phyloP scores from a whole-genome alignment of 2,329 filamentous ascomycete species.

The Rasamsonia emersonii region DNA sequence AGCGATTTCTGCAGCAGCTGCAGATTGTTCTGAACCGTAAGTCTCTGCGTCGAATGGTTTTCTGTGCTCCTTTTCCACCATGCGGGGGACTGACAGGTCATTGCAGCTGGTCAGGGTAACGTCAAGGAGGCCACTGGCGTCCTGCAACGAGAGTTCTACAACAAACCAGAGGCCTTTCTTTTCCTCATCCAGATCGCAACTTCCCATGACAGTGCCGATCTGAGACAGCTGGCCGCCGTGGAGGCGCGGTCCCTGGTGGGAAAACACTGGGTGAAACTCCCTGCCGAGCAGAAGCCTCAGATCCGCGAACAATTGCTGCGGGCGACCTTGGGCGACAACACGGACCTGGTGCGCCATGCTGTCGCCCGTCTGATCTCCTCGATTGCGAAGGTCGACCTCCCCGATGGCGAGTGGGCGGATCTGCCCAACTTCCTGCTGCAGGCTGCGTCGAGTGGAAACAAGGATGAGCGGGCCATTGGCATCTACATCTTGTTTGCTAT shows the following conservation, averaged over 20 bases:
- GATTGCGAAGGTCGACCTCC: conserved; percentile 77
- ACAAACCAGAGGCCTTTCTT: conserved; percentile 71
- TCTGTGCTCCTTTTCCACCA: conserved; percentile 5
- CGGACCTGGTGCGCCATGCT: conserved; percentile 71
- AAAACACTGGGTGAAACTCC: conserved; percentile 76
- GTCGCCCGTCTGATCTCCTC: conserved; percentile 79
- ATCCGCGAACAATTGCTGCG: conserved; percentile 78
- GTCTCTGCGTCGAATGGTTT: conserved; percentile 29
- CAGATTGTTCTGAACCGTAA: conserved; percentile 80
- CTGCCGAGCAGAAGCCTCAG: conserved; percentile 66
- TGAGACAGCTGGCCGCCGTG: conserved; percentile 85
- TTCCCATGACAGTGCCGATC: conserved; percentile 59
- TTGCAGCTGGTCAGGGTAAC: conserved; percentile 72
- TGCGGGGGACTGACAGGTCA: conserved; percentile 2
- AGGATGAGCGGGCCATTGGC: conserved; percentile 77
- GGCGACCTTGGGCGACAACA: conserved; percentile 70
- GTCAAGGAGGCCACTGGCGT: conserved; percentile 85
- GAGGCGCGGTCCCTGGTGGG: conserved; percentile 74
- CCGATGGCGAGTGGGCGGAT: conserved; percentile 76
- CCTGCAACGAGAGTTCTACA: conserved; percentile 90
- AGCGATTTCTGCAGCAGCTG: conserved; percentile 77
- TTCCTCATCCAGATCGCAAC: conserved; percentile 82
- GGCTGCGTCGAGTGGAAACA: conserved; percentile 65
- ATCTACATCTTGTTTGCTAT: conserved; percentile 91
- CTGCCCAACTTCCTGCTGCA: conserved; percentile 71